These are phyloP conservation scores for Scedosporium boydii DNA, from an alignment of 2,329 filamentous ascomycete genomes.

Conservation along the genomic window DNA sequence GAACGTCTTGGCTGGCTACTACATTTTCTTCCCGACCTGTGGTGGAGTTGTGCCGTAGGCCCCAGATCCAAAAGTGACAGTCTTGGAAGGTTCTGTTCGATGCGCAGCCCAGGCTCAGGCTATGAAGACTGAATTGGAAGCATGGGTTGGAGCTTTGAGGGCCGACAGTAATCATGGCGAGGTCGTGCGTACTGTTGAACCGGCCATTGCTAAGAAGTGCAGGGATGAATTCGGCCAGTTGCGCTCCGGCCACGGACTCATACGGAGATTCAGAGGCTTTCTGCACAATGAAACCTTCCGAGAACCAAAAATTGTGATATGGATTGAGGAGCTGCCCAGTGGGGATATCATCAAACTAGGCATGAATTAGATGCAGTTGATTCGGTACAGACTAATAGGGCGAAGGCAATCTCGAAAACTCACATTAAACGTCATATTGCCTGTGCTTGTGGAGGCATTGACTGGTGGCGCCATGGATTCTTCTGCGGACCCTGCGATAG, in stretches of 20 bases:
- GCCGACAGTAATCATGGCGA: conserved; percentile 16
- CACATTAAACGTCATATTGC: neutral
- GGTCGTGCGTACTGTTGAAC: conserved; percentile 10
- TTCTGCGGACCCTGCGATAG: too few relatives aligned
- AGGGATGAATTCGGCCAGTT: conserved; percentile 20
- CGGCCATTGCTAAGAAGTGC: conserved; percentile 13
- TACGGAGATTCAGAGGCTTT: conserved; percentile 19
- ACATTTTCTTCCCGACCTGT: neutral
- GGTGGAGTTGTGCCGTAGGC: conserved; percentile 14
- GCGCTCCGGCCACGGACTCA: conserved; percentile 17
- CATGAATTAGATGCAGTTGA: too few relatives aligned
- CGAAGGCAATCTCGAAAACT: neutral
- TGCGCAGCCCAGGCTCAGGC: conserved; percentile 28
- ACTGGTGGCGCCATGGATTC: too few relatives aligned
- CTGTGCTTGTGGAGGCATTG: too few relatives aligned
- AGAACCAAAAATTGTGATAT: conserved; percentile 23
- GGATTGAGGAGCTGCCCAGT: conserved; percentile 8
- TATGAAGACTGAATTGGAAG: conserved; percentile 26
- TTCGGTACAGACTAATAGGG: too few relatives aligned
- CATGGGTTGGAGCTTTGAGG: conserved; percentile 13
- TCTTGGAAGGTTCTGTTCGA: conserved; percentile 15
- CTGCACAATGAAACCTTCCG: conserved; percentile 20
- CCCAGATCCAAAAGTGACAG: conserved; percentile 28
- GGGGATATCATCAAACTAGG: conserved; percentile 2
- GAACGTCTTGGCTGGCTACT: neutral